Evolutionary conservation across 495 filamentous ascomycete species (phyloP).

Genomic region (Podospora tetraspora): DNA sequence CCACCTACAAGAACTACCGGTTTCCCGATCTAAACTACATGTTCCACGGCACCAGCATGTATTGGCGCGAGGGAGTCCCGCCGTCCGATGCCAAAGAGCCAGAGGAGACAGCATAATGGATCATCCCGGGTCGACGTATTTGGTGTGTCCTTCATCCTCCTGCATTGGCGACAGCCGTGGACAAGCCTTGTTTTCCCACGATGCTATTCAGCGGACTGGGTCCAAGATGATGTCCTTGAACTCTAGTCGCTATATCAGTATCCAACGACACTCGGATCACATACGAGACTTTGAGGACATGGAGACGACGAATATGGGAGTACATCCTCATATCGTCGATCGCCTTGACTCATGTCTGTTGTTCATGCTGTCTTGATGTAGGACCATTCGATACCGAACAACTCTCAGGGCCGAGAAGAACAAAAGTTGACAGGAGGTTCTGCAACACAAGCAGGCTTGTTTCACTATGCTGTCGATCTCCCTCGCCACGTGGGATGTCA

Average conservation of each 20-base stretch:
- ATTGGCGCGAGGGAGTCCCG: slow-evolving; percentile 23
- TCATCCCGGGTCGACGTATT: too few species aligned
- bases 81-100: background rate
- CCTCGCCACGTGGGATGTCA: background rate
- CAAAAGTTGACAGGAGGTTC: background rate
- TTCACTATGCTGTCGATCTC: background rate
- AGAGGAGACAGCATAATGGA: background rate
- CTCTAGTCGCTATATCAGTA: background rate
- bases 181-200: background rate
- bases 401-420: background rate
- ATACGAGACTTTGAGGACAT: background rate
- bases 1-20: slow-evolving; percentile 23
- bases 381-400: background rate
- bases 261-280: background rate
- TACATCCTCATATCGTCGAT: background rate
- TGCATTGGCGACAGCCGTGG: background rate
- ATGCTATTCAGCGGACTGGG: background rate
- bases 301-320: background rate
- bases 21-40: slow-evolving; percentile 39
- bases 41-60: slow-evolving; percentile 38
- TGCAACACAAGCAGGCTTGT: background rate
- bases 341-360: background rate
- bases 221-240: background rate
- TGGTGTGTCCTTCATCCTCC: background rate
- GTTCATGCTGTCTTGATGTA: background rate